Base-by-base conservation (phyloP, 2,329 filamentous ascomycete genomes). In the Diplocarpon mali region DNA sequence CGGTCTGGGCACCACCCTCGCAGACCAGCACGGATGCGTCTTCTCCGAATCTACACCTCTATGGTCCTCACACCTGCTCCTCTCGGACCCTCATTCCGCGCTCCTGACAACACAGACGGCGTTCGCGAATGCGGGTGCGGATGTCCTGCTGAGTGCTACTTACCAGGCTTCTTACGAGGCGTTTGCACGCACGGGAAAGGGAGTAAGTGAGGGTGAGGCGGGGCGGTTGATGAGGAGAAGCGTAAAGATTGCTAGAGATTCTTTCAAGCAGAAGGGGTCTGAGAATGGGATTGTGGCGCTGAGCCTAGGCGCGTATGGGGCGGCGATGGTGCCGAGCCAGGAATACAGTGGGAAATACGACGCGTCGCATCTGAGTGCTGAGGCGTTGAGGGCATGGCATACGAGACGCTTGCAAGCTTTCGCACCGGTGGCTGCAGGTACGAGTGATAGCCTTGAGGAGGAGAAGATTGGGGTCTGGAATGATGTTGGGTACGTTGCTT, bases 1-100 rank as follows among this genome's bases (percentile, higher is more conserved):
- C 42, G 80, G 80, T 7, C 69, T 84, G 16, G 80, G 80, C 29
- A 84, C 80, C 2, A 75, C 77, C 0, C 74, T 84, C 2, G 71
- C 80, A 56, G 72, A 78, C 48, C 63, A 70, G 24, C 74, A 80
- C 58, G 61, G 62, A 44, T 57, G 73, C 47, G 64, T 59, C 12
- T 84, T 83, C 59, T 63, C 65, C 41, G 57, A 64, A 31, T 65
- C 62, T 10, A 73, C 69, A 8, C 80, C 80, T 0, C 69, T 84
- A 32, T 84, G 80, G 80, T 82, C 80, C 0, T 78, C 78, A 0
- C 72, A 83, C 55, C 68, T 83, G 5, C 69, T 84, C n/a, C 56
- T 82, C 42, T 65, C 70, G 11, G 11, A 12, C 51, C 16, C 32
- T 12, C 5, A 28, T 2, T 32, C 24, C 0, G 53, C 48, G 0